Conservation (phyloP, 179 eudicot genomes). For the Beta macrorhiza region DNA sequence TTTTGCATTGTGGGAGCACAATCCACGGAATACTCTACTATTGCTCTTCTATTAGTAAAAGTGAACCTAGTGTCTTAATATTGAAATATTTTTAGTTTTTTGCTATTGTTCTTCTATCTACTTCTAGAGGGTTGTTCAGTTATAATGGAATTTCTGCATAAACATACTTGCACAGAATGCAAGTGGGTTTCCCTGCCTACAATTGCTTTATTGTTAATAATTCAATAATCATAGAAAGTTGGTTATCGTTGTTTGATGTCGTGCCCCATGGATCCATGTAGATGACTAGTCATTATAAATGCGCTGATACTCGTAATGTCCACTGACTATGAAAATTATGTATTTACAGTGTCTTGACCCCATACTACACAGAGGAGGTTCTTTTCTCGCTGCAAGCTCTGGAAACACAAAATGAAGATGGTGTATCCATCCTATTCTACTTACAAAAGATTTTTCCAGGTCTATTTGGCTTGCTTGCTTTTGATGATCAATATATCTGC, state of each 20-base stretch:
- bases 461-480: slow-evolving; percentile 29
- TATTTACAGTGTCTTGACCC: slow-evolving; percentile 79
- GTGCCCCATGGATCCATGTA: neutral
- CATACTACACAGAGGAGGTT: slow-evolving; percentile 92
- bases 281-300: neutral
- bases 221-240: neutral
- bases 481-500: neutral
- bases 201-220: neutral
- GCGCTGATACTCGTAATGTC: too few relatives aligned
- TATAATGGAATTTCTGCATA: too few relatives aligned
- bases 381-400: slow-evolving; percentile 76
- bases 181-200: neutral
- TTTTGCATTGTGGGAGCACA: too few relatives aligned
- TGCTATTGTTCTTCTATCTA: too few relatives aligned
- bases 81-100: too few relatives aligned
- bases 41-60: too few relatives aligned
- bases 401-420: slow-evolving; percentile 90
- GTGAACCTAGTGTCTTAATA: too few relatives aligned
- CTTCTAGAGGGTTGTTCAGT: too few relatives aligned
- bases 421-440: slow-evolving; percentile 91
- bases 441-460: slow-evolving; percentile 99
- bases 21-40: too few relatives aligned
- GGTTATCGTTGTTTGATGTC: neutral
- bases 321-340: neutral
- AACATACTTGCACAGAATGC: neutral